phyloP scores from a whole-genome alignment of 2,329 filamentous ascomycete species.

The Didymella lethalis region DNA sequence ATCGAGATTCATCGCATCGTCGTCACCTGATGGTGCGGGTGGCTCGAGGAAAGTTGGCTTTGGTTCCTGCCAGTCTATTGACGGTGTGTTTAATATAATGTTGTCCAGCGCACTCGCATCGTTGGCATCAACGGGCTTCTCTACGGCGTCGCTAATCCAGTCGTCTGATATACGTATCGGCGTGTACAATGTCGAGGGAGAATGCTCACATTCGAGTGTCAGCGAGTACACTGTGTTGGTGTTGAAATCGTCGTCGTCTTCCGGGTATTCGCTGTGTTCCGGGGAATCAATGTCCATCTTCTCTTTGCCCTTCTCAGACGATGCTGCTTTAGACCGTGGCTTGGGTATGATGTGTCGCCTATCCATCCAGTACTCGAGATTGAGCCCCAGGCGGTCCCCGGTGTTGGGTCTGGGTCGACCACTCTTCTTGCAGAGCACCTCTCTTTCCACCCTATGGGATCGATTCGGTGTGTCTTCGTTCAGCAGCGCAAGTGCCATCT shows the following conservation, averaged over 20 bases:
- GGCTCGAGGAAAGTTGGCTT: constrained; percentile 63
- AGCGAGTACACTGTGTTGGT: constrained; percentile 69
- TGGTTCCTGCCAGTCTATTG: constrained; percentile 76
- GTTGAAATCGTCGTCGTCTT: constrained; percentile 51
- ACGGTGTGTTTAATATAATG: constrained; percentile 55
- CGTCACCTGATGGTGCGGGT: constrained; percentile 49
- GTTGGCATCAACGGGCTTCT: constrained; percentile 59
- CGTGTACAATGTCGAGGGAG: constrained; percentile 58
- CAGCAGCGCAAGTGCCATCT: constrained; percentile 47
- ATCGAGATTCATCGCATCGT: constrained; percentile 63
- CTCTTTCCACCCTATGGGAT: constrained; percentile 61
- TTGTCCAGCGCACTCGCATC: constrained; percentile 49
- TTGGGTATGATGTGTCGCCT: constrained; percentile 57
- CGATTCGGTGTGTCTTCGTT: constrained; percentile 49
- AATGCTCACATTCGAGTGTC: constrained; percentile 68
- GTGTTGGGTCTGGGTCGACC: constrained; percentile 76
- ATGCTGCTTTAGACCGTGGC: constrained; percentile 32
- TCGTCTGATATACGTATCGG: constrained; percentile 74
- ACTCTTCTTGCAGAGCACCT: constrained; percentile 73
- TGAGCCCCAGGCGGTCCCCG: constrained; percentile 71
- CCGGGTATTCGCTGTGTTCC: constrained; percentile 29
- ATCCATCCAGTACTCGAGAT: constrained; percentile 80
- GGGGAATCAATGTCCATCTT: constrained; percentile 47
- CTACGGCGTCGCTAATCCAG: constrained; percentile 75
- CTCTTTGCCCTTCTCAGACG: constrained; percentile 49